These are phyloP conservation scores for Stagonosporopsis chrysanthemi DNA, from an alignment of 2,329 filamentous ascomycete species.

Conservation along the genomic window DNA sequence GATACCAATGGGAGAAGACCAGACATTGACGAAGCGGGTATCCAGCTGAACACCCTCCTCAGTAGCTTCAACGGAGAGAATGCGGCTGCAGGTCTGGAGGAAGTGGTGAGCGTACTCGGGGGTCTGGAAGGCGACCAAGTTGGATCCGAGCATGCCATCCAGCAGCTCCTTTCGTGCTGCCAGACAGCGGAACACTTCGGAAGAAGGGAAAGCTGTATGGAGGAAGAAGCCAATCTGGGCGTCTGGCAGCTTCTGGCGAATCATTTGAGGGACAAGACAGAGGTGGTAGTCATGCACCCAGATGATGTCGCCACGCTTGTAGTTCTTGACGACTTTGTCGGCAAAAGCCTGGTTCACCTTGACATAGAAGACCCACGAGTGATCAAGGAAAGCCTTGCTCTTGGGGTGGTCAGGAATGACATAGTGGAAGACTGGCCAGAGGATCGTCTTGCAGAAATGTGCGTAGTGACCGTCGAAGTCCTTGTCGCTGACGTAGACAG, in stretches of 20 bases:
- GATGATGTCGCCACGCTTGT: conserved; percentile 90
- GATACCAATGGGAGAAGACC: conserved; percentile 86
- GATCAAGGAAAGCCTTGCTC: conserved; percentile 96
- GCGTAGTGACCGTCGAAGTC: conserved; percentile 95
- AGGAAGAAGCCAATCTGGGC: conserved; percentile 97
- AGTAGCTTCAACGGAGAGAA: conserved; percentile 89
- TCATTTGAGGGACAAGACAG: conserved; percentile 85
- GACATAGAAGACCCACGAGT: conserved; percentile 95
- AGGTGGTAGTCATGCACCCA: conserved; percentile 98
- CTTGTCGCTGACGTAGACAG: conserved; percentile 86
- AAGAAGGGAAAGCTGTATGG: conserved; percentile 94
- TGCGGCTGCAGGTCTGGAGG: conserved; percentile 90
- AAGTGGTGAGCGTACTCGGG: conserved; percentile 94
- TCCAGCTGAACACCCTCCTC: conserved; percentile 89
- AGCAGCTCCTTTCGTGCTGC: conserved; percentile 86
- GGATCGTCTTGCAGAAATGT: conserved; percentile 96
- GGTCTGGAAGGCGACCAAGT: conserved; percentile 92
- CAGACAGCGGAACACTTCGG: conserved; percentile 92
- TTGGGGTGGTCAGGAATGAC: conserved; percentile 97
- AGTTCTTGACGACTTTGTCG: conserved; percentile 86
- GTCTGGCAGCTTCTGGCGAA: conserved; percentile 87
- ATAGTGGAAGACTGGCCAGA: conserved; percentile 98
- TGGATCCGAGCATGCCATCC: conserved; percentile 91
- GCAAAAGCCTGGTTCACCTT: conserved; percentile 93
- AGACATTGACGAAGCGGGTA: conserved; percentile 90